phyloP scores from a whole-genome alignment of 2,329 filamentous ascomycete genomes.

The Colletotrichum sp. region DNA sequence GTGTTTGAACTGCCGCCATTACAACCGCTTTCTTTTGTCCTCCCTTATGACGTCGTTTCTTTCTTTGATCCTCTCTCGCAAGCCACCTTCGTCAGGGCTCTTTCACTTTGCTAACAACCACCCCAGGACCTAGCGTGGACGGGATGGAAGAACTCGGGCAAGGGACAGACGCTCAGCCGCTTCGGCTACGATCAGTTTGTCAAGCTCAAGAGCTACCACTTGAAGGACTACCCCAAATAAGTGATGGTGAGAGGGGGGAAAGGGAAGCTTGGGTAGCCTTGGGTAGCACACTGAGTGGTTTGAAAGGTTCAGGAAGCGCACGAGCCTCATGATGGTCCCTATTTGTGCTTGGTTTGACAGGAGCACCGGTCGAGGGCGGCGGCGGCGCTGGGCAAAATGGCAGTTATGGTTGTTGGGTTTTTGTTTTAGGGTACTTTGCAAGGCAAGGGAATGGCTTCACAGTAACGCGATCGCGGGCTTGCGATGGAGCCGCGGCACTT shows the following conservation, averaged over 20 bases:
- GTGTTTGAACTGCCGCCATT: background rate
- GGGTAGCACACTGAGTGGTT: background rate
- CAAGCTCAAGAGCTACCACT: conserved; percentile 93
- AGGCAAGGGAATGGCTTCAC: background rate
- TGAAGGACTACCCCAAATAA: conserved; percentile 80
- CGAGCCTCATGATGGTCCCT: background rate
- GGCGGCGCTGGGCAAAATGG: background rate
- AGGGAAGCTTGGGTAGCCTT: background rate
- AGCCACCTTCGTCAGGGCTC: conserved; percentile 21
- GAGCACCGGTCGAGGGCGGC: background rate
- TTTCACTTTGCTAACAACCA: background rate
- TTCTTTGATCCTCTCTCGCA: conserved; percentile 20
- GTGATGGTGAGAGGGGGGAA: background rate
- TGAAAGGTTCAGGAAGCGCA: background rate
- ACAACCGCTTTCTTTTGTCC: background rate
- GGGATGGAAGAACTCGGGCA: conserved; percentile 96
- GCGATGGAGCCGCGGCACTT: background rate
- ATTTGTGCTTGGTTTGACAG: background rate
- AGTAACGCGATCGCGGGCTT: background rate
- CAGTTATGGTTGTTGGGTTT: background rate
- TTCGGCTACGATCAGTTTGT: conserved; percentile 97
- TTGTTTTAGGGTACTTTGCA: background rate
- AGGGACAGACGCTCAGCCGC: conserved; percentile 85
- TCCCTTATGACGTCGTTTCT: background rate
- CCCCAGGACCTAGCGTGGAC: conserved; percentile 90